Evolutionary conservation across 2,329 filamentous ascomycete genomes (phyloP).

Genomic region (Neophaeococcomyces aloes): DNA sequence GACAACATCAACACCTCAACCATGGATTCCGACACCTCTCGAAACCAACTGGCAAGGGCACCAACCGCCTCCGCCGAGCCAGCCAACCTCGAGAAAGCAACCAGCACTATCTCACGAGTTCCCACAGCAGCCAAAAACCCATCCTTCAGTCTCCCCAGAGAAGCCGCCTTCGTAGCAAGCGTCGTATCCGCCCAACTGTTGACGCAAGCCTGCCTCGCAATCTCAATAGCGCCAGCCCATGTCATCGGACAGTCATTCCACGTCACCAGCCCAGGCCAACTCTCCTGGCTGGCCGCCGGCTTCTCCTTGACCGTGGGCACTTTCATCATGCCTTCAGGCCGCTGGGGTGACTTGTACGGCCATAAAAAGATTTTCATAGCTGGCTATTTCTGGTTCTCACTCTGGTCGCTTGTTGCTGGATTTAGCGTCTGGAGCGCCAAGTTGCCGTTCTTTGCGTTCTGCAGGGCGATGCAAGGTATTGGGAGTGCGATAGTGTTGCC

Average conservation of each 20-base stretch:
- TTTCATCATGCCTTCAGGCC: constrained; percentile 36
- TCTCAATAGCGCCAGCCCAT: constrained; percentile 32
- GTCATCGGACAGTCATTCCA: constrained; percentile 37
- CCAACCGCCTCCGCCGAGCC: no score
- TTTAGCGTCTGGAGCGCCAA: constrained; percentile 29
- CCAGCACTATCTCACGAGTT: no score
- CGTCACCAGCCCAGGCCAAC: constrained; percentile 22
- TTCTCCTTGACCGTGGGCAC: constrained; percentile 36
- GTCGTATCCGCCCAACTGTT: constrained; percentile 27
- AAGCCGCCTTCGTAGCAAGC: no score
- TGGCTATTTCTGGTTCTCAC: constrained; percentile 31
- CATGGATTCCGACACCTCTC: no score
- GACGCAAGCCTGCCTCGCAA: constrained; percentile 28
- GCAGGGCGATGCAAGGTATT: constrained; percentile 32
- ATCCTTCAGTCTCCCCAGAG: no score
- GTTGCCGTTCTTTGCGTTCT: constrained; percentile 28
- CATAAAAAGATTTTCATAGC: constrained; percentile 34
- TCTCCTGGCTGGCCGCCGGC: constrained; percentile 33
- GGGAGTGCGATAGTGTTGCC: constrained; percentile 51
- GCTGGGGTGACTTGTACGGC: constrained; percentile 34
- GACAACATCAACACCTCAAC: no score
- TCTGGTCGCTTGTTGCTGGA: constrained; percentile 34
- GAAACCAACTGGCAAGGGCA: no score
- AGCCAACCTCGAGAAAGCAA: no score
- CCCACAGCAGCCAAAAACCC: no score